phyloP scores from a whole-genome alignment of 2,329 filamentous ascomycete genomes.

The Clonostachys rhizophaga region DNA sequence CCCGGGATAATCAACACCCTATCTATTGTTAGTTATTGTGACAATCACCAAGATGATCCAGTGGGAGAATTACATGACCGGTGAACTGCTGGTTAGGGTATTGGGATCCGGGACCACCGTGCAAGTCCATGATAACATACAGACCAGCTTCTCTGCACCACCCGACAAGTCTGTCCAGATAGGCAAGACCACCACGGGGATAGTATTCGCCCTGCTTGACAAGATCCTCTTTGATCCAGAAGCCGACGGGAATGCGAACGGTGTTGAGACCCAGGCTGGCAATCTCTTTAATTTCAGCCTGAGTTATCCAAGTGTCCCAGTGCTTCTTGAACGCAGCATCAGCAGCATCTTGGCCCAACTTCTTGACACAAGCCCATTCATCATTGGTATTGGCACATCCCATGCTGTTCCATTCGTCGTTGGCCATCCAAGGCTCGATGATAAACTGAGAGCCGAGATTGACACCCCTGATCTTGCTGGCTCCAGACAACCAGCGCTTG shows the following conservation, averaged over 20 bases:
- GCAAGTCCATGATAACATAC: conserved; percentile 49
- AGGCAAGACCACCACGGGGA: conserved; percentile 25
- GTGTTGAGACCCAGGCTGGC: conserved; percentile 43
- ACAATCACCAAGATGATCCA: background rate
- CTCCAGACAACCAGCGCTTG: too few relatives aligned
- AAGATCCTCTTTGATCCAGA: conserved; percentile 46
- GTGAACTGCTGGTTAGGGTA: conserved; percentile 27
- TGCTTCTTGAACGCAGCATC: conserved; percentile 36
- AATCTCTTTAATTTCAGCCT: conserved; percentile 43
- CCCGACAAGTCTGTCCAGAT: conserved; percentile 38
- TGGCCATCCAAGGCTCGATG: conserved; percentile 5
- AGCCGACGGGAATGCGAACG: conserved; percentile 48
- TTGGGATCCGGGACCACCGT: conserved; percentile 47
- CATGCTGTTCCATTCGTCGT: conserved; percentile 3
- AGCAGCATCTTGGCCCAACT: background rate
- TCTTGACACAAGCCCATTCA: conserved; percentile 1
- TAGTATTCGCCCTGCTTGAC: conserved; percentile 24
- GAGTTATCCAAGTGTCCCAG: conserved; percentile 44
- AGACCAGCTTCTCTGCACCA: conserved; percentile 42
- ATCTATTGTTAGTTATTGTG: conserved; percentile 1
- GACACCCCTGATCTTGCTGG: conserved; percentile 3
- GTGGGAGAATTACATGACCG: conserved; percentile 15
- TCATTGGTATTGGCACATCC: conserved; percentile 3
- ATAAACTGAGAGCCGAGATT: conserved; percentile 5
- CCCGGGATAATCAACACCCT: conserved; percentile 17